Conservation (phyloP, 2,329 filamentous ascomycete genomes). For the Achaetomium macrosporum region DNA sequence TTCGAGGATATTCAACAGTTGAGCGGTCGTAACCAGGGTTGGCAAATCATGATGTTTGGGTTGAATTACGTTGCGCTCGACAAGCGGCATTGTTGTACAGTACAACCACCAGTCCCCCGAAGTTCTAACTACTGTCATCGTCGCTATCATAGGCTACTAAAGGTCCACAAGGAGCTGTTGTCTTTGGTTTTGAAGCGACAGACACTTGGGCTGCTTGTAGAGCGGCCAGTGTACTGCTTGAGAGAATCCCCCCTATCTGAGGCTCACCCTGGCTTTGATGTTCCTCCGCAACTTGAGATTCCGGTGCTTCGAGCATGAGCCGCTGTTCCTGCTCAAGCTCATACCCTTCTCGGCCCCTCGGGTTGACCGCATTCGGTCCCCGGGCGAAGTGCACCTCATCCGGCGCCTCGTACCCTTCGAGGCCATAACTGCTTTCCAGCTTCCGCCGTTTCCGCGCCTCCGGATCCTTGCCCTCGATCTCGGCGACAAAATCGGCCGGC, state of each 20-base stretch:
- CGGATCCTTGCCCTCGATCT: slow-evolving; percentile 87
- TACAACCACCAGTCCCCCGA: neutral
- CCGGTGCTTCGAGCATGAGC: slow-evolving; percentile 53
- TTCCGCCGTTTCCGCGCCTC: slow-evolving; percentile 83
- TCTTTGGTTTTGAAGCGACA: slow-evolving; percentile 49
- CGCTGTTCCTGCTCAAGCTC: slow-evolving; percentile 59
- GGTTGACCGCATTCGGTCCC: slow-evolving; percentile 62
- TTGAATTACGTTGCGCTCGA: too few species aligned
- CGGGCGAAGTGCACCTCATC: slow-evolving; percentile 90
- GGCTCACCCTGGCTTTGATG: slow-evolving; percentile 34
- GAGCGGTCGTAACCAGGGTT: slow-evolving; percentile 16
- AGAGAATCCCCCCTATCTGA: slow-evolving; percentile 65
- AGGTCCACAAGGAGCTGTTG: slow-evolving; percentile 55
- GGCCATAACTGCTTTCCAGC: slow-evolving; percentile 80
- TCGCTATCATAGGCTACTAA: slow-evolving; percentile 79
- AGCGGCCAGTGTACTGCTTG: slow-evolving; percentile 73
- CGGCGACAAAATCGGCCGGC: slow-evolving; percentile 83
- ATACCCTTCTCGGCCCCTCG: slow-evolving; percentile 50
- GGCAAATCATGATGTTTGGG: slow-evolving; percentile 16
- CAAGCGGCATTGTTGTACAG: neutral
- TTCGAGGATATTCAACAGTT: slow-evolving; percentile 83
- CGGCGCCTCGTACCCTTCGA: slow-evolving; percentile 88
- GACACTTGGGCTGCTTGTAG: slow-evolving; percentile 55
- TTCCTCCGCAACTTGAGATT: slow-evolving; percentile 37
- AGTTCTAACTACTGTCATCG: slow-evolving; percentile 38